Evolutionary conservation across 208 protist species (phyloP).

Genomic region (Endotrypanum monterogeii): DNA sequence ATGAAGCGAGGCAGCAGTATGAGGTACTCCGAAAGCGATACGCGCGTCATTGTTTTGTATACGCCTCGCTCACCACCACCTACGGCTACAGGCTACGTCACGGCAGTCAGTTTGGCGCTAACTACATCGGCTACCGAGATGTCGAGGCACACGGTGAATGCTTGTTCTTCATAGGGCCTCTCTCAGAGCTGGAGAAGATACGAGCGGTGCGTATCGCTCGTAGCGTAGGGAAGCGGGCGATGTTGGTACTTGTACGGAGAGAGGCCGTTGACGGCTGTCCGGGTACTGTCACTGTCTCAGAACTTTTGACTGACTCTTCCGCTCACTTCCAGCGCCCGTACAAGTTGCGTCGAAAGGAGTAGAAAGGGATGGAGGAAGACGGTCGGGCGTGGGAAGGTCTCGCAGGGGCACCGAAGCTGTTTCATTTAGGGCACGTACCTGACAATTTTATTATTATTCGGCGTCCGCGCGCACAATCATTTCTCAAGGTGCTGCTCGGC

Average conservation of each 20-base stretch:
- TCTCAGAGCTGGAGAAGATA: constrained; percentile 40
- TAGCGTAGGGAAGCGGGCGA: constrained; percentile 61
- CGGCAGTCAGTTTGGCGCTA: constrained; percentile 63
- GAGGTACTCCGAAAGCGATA: constrained; percentile 20
- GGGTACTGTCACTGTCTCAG: neutral
- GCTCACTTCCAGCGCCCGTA: neutral
- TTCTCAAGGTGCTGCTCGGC: neutral
- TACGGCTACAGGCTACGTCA: constrained; percentile 56
- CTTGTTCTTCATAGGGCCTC: constrained; percentile 55
- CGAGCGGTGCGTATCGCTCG: constrained; percentile 49
- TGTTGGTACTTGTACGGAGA: constrained; percentile 15
- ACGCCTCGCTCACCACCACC: constrained; percentile 42
- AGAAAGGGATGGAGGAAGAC: too few species aligned
- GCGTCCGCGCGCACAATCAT: neutral
- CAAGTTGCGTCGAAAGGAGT: constrained; percentile 9
- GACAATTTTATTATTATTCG: neutral
- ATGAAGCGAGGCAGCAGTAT: constrained; percentile 15
- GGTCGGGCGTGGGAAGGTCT: neutral
- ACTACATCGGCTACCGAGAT: constrained; percentile 64
- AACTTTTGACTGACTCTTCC: neutral
- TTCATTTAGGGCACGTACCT: neutral
- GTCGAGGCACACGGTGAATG: constrained; percentile 44
- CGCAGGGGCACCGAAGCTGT: neutral
- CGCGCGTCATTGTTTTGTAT: constrained; percentile 43
- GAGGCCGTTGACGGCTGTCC: neutral